Evolutionary conservation across 371 early-diverging fungal species (phyloP).

Genomic region (Basidiobolus heterosporus): DNA sequence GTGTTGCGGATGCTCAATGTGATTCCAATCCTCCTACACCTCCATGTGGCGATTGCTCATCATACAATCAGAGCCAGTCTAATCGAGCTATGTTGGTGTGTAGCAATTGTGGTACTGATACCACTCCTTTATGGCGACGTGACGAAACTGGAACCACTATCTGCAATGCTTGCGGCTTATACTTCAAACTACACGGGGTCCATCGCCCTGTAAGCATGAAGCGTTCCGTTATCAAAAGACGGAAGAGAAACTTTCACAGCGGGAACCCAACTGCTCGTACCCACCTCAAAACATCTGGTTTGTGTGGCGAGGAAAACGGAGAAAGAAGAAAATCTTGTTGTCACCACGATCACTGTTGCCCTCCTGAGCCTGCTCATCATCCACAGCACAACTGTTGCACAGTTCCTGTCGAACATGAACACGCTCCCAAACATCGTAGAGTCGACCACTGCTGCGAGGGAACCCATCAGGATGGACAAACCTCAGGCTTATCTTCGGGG

Average conservation of each 20-base stretch:
- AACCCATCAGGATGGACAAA: not conserved
- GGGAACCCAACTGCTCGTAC: conserved; percentile 10
- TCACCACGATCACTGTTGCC: not conserved
- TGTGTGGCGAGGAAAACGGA: conserved; percentile 5
- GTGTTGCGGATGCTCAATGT: conserved; percentile 66
- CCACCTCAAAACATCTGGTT: conserved; percentile 4
- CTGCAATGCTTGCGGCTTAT: conserved; percentile 80
- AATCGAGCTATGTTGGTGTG: conserved; percentile 39
- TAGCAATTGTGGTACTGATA: conserved; percentile 62
- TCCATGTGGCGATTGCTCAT: conserved; percentile 62
- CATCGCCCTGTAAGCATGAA: conserved; percentile 68
- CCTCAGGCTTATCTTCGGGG: conserved; percentile 8
- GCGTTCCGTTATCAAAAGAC: conserved; percentile 61
- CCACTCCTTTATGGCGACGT: conserved; percentile 82
- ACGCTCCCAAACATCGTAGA: conserved; percentile 3
- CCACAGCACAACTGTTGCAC: conserved; percentile 1
- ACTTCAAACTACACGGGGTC: conserved; percentile 62
- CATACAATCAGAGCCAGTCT: conserved; percentile 46
- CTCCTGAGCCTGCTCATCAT: conserved; percentile 5
- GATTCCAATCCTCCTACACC: conserved; percentile 58
- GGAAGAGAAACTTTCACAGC: conserved; percentile 38
- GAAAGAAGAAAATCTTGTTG: conserved; percentile 3
- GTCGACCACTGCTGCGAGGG: not conserved
- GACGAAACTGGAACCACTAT: conserved; percentile 56
- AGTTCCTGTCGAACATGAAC: conserved; percentile 1